Base-by-base conservation (phyloP, 2,329 filamentous ascomycete species). In the Sporothrix luriei region DNA sequence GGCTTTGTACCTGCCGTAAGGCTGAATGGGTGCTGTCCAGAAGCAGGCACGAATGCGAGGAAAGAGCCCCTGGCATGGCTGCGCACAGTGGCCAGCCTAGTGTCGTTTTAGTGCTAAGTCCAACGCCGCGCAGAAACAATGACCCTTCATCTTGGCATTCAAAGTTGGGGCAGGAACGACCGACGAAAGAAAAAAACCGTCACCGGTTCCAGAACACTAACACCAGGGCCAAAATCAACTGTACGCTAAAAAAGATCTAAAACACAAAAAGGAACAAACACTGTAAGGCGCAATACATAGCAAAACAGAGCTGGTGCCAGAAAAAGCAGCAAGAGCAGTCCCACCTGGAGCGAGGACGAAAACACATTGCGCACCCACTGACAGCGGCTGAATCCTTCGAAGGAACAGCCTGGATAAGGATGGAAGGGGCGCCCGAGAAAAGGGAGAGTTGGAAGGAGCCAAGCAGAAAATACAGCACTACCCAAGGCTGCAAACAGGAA, bases 371-470 rank as follows among this genome's bases (percentile, higher is more conserved):
- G 11, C 13, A 24, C 13, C 10, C 55, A 24, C 57, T 40, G 62
- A 33, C 21, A 65, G 24, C 24, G 43, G 61, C 43, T 51, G 61
- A 65, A 65, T 65, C 61, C 61, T 65, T 65, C 61, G 43, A 49
- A 33, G 7, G 29, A 40, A 48, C 46, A 64, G 43, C 10, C 43
- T 13, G 62, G 48, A 40, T 16, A 24, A n/a, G 61, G 14, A 38
- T 46, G 29, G 46, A 38, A 51, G 49, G 62, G 4, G 48, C 46
- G 48, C 24, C 29, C 29, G 62, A 52, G 26, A 49, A 49, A 29
- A 11, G 21, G 55, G n/a, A 59, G 13, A 24, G 7, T n/a, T 16
- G 38, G 57, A 61, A 61, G 24, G 33, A 46, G 5, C 13, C 38
- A 21, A 26, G 13, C 38, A 61, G 5, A 46, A 16, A 61, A 46